These are phyloP conservation scores for Aschersonia sp. DNA, from an alignment of 2,329 filamentous ascomycete species.

Conservation along the genomic window DNA sequence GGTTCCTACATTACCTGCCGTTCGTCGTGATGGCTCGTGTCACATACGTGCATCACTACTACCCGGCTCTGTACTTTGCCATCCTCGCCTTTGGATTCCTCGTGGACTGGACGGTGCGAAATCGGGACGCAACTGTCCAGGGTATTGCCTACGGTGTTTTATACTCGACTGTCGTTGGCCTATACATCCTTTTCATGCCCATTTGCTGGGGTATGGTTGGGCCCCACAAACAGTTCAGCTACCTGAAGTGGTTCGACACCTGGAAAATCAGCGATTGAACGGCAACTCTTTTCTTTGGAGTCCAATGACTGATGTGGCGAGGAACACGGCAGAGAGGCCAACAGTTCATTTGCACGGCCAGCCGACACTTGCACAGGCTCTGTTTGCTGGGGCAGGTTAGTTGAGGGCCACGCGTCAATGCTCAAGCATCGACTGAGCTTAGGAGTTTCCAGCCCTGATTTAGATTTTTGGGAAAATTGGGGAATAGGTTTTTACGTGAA, in stretches of 20 bases:
- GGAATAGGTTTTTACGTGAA: neutral
- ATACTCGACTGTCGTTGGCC: constrained; percentile 59
- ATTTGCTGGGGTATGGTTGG: constrained; percentile 96
- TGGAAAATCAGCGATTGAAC: constrained; percentile 65
- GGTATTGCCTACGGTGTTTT: constrained; percentile 57
- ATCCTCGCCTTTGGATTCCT: constrained; percentile 83
- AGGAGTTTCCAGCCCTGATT: too few relatives aligned
- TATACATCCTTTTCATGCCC: constrained; percentile 83
- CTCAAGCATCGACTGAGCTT: too few relatives aligned
- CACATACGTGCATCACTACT: constrained; percentile 98
- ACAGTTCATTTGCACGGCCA: too few relatives aligned
- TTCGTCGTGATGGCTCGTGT: constrained; percentile 97
- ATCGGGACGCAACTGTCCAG: constrained; percentile 47
- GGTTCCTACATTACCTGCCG: constrained; percentile 91
- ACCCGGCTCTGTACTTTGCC: constrained; percentile 94
- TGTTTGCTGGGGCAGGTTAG: too few relatives aligned
- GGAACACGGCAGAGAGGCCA: too few relatives aligned
- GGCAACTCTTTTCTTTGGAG: neutral
- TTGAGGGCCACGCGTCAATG: too few relatives aligned
- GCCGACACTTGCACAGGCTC: too few relatives aligned
- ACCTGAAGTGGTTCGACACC: constrained; percentile 83
- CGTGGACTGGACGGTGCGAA: constrained; percentile 66
- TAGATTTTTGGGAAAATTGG: too few relatives aligned
- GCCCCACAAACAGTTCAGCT: constrained; percentile 65
- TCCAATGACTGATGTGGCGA: too few relatives aligned